Base-by-base conservation (phyloP, 2,329 filamentous ascomycete genomes). In the Xylaria sp. region DNA sequence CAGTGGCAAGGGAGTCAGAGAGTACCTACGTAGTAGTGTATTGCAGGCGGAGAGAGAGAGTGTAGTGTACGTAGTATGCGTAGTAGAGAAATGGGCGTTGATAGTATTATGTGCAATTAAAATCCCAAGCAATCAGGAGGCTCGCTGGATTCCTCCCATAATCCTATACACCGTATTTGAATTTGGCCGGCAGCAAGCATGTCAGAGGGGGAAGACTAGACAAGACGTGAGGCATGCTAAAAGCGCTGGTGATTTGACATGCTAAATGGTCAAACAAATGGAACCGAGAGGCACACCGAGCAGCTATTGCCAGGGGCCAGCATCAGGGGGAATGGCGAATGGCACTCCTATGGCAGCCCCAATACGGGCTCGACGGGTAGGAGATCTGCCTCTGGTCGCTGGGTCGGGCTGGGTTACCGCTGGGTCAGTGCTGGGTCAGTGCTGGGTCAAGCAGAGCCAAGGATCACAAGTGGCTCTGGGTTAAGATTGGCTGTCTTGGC, bases 401-500 rank as follows among this genome's bases (percentile, higher is more conserved):
- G 37, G 44, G 18, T 21, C 16, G 42, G 16, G 21, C 42, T 44
- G 42, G 35, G 35, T n/a, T 27, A 35, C 13, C 5, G 16, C 32
- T 35, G 32, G 32, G 6, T 9, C 37, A 12, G 37, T 3, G 13
- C 37, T 40, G 37, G 29, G 53, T 16, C n/a, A n/a, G n/a, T n/a
- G n/a, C n/a, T n/a, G n/a, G n/a, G n/a, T 23, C 21, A 57, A 37
- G 32, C 6, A 44, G 16, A 44, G 25, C 23, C 61, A 71, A 67
- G 67, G 58, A 62, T 57, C 16, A 13, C 16, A 54, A 55, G 66
- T 69, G 69, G 69, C 47, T 51, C 47, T 29, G 5, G 13, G 60
- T 71, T 71, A 71, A 71, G 67, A 71, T 71, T 69, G 64, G 63
- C 44, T 48, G 47, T 67, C 66, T 69, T 69, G 63, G 60, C 55